These are phyloP conservation scores for Leccinum insolens DNA, from an alignment of 1,284 basidiomycete species.

Conservation along the genomic window DNA sequence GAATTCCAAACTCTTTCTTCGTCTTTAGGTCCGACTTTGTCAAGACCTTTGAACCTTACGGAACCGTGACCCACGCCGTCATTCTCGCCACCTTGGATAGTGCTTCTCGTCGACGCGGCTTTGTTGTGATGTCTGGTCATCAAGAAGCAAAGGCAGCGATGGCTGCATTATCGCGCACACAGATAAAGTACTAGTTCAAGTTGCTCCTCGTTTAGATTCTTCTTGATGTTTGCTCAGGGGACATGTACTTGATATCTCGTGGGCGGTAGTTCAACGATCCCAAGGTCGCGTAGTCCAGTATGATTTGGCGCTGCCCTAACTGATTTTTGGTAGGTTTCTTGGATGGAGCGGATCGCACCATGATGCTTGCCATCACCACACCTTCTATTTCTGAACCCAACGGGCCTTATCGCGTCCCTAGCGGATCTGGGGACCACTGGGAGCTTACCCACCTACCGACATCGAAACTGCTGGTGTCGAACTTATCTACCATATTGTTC, in stretches of 20 bases:
- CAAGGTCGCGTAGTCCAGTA: conserved; percentile 49
- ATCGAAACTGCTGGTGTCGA: conserved; percentile 60
- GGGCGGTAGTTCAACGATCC: conserved; percentile 82
- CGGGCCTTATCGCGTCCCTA: conserved; percentile 22
- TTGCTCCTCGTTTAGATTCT: not conserved
- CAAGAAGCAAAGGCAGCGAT: conserved; percentile 70
- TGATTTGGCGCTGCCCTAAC: conserved; percentile 8
- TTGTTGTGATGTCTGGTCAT: conserved; percentile 75
- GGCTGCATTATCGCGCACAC: conserved; percentile 62
- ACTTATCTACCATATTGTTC: conserved; percentile 68
- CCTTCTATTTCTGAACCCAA: conserved; percentile 35
- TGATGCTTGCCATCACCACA: conserved; percentile 53
- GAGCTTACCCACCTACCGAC: conserved; percentile 45
- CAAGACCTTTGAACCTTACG: conserved; percentile 61
- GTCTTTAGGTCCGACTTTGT: conserved; percentile 58
- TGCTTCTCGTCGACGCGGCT: conserved; percentile 76
- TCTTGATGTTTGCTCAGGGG: conserved; percentile 45
- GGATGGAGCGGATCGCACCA: conserved; percentile 75
- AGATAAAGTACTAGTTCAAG: conserved; percentile 50
- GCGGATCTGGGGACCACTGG: conserved; percentile 22
- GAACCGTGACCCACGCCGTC: conserved; percentile 70
- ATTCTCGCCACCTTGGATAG: conserved; percentile 80
- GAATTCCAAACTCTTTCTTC: not conserved
- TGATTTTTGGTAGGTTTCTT: conserved; percentile 57
- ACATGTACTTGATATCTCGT: conserved; percentile 73